A percentile compares a stretch with the other conserved stretches of the same genome.
Conservation (phyloP, 1,284 basidiomycete species). For the Porogramme epimiltina region DNA sequence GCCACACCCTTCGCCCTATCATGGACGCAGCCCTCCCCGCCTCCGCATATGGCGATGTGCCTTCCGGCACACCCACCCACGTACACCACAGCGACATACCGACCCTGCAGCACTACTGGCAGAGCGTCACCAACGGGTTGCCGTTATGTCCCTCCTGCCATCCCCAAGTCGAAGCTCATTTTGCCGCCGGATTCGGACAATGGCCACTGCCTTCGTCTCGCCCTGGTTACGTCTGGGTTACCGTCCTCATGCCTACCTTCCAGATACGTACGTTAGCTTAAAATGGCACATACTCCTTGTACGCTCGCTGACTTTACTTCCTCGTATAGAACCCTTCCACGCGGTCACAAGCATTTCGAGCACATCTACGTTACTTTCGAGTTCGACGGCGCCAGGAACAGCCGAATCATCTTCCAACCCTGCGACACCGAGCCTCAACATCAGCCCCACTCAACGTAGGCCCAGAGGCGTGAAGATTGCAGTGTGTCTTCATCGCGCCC, state of each 20-base stretch:
- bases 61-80: background rate
- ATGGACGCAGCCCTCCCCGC: background rate
- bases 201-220: slow-evolving; percentile 1
- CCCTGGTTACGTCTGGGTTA: slow-evolving; percentile 9
- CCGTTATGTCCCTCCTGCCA: slow-evolving; percentile 13
- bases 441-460: slow-evolving; percentile 3
- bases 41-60: background rate
- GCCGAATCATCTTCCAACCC: too few species aligned
- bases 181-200: background rate
- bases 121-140: background rate
- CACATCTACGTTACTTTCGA: too few species aligned
- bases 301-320: too few species aligned
- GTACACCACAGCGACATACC: background rate
- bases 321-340: too few species aligned
- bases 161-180: slow-evolving; percentile 2
- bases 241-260: slow-evolving; percentile 15
- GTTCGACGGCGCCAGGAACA: too few species aligned
- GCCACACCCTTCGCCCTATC: background rate
- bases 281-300: too few species aligned
- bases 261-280: slow-evolving; percentile 9
- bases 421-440: too few species aligned
- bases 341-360: too few species aligned
- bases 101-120: background rate
- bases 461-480: slow-evolving; percentile 18
- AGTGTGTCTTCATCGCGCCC: slow-evolving; percentile 4